Percentiles rank a stretch among this genome's conserved stretches.
Conservation (phyloP, 495 filamentous ascomycete species). For the Peziza echinospora region DNA sequence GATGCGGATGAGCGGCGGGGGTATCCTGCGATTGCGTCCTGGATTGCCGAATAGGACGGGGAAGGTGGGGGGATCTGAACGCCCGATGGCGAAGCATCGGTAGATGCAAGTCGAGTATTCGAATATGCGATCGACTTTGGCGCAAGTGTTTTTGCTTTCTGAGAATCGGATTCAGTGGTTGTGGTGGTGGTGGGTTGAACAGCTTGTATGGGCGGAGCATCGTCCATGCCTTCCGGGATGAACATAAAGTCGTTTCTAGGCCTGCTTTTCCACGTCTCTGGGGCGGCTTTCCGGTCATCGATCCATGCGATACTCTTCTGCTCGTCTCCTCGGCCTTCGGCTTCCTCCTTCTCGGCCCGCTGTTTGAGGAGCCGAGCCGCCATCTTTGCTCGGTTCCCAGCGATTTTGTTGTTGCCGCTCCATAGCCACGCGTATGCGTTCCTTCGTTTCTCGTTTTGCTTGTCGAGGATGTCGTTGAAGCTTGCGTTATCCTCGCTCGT, state of each 20-base stretch:
- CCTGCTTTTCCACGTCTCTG: conserved; percentile 50
- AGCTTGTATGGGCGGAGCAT: conserved; percentile 4
- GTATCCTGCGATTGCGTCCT: conserved; percentile 66
- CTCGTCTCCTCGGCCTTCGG: conserved; percentile 16
- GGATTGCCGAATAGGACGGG: conserved; percentile 64
- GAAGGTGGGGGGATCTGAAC: conserved; percentile 37
- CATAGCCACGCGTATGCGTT: conserved; percentile 77
- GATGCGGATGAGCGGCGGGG: conserved; percentile 45
- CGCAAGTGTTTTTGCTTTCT: conserved; percentile 19
- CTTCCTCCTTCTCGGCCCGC: conserved; percentile 12
- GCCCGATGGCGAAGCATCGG: conserved; percentile 9
- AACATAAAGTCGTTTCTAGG: conserved; percentile 85
- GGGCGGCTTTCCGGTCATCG: conserved; percentile 52
- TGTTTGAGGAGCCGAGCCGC: conserved; percentile 37
- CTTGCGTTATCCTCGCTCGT: conserved; percentile 94
- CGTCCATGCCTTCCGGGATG: conserved; percentile 32
- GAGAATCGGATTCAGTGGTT: not conserved
- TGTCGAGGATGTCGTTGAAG: conserved; percentile 81
- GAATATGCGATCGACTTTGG: conserved; percentile 61
- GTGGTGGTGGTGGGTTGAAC: not conserved
- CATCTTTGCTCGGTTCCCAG: conserved; percentile 64
- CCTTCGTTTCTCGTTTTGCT: conserved; percentile 61
- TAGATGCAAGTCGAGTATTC: conserved; percentile 50
- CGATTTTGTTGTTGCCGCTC: conserved; percentile 77
- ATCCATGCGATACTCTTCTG: conserved; percentile 26